Base-by-base conservation (phyloP, 768 basidiomycete genomes). In the Amanita muscaria region DNA sequence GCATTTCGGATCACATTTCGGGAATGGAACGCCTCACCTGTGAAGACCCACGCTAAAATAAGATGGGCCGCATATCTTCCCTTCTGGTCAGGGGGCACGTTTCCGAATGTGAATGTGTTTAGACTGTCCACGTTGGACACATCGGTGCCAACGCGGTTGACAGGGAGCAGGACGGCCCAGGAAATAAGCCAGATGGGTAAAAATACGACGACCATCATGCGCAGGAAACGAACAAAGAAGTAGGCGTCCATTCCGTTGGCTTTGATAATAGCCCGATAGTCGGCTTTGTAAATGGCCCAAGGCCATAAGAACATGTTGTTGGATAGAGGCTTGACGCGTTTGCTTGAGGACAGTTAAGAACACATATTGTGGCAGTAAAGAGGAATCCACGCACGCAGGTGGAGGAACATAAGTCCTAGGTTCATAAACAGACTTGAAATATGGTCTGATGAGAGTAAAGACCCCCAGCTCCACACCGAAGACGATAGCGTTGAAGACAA, bases 161-260 rank as follows among this genome's bases (percentile, higher is more conserved):
- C 62, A 16, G 94, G 94, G 1, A 98, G 64, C 24, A 98, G 76
- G 46, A 96, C 69, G 40, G 66, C 58, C 93, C 94, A 97, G 2
- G 89, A 87, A 23, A 97, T 22, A 39, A 90, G 50, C 93, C 90
- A 99, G 56, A 96, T 88, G 18, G 96, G 93, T 5, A 93, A 54
- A 59, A 97, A 73, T 19, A 92, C 66, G 51, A 80, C 76, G 40
- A 79, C 59, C 77, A 96, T 85, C 72, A 97, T 80, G 39, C 83
- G 78, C 22, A 88, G 69, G 61, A 88, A 97, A 42, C 90, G 84
- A 35, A 96, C 82, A 54, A 87, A 99, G 57, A 93, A 83, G 65
- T 94, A 99, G 12, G 91, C 87, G 59, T 98, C 94, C 47, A 86
- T 68, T 21, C 90, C 90, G 50, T 91, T 92, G 33, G 75, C 71